These are phyloP conservation scores for Hypomontagnella submonticulosa DNA, from an alignment of 495 filamentous ascomycete species.

Conservation along the genomic window DNA sequence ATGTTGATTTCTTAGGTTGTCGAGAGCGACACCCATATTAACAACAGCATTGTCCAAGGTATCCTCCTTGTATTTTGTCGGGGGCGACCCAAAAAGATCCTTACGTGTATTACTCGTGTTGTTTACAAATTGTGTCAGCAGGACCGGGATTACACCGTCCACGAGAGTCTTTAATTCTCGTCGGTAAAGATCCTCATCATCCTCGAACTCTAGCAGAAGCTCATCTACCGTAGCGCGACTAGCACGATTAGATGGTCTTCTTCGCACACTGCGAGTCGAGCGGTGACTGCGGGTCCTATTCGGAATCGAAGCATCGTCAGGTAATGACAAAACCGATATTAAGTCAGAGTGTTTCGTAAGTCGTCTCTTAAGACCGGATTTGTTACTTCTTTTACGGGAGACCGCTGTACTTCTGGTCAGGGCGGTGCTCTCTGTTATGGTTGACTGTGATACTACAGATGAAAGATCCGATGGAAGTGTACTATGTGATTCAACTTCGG, in stretches of 20 bases:
- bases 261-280: conserved; percentile 77
- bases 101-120: conserved; percentile 72
- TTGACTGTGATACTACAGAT: conserved; percentile 60
- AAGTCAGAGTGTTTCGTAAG: conserved; percentile 93
- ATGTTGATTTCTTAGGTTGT: conserved; percentile 83
- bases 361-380: conserved; percentile 71
- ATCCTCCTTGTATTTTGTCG: conserved; percentile 48
- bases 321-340: conserved; percentile 87
- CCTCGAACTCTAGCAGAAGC: conserved; percentile 80
- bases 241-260: conserved; percentile 72
- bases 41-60: conserved; percentile 84
- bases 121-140: conserved; percentile 85
- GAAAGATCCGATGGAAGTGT: conserved; percentile 55
- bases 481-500: conserved; percentile 68
- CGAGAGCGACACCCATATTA: conserved; percentile 91
- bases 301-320: conserved; percentile 66
- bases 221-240: conserved; percentile 74
- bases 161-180: conserved; percentile 93
- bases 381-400: conserved; percentile 54
- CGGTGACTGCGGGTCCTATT: conserved; percentile 67
- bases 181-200: conserved; percentile 90
- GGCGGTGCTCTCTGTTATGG: conserved; percentile 59
- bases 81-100: conserved; percentile 66
- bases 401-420: conserved; percentile 53
- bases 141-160: conserved; percentile 94